A percentile compares a stretch with the other conserved stretches of the same genome.
Conservation (phyloP, 176 grass and related monocot species). For the Ensete glaucum region DNA sequence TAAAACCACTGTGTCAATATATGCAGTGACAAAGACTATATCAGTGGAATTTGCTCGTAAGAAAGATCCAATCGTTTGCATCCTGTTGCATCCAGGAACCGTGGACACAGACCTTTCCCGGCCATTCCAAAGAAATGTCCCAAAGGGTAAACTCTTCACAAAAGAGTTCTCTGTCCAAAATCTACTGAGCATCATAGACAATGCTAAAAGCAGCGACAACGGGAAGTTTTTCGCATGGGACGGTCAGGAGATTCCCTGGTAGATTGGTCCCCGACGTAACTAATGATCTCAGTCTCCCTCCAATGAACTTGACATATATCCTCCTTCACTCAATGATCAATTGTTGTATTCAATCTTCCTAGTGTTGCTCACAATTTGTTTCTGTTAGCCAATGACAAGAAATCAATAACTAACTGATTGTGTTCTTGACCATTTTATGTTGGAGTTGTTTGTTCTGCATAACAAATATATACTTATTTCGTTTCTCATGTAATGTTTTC, state of each 20-base stretch:
- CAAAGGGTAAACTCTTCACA: slow-evolving; percentile 65
- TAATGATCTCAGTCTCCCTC: neutral
- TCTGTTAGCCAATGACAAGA: no score
- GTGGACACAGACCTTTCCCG: slow-evolving; percentile 80
- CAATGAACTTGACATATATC: neutral
- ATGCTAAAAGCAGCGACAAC: slow-evolving; percentile 51
- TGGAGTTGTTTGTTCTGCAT: no score
- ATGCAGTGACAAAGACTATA: slow-evolving; percentile 74
- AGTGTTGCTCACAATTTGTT: no score
- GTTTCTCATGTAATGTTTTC: no score
- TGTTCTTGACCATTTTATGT: no score
- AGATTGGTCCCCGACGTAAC: neutral
- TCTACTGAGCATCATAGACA: slow-evolving; percentile 50
- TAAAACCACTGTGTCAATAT: neutral
- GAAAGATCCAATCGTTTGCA: slow-evolving; percentile 55
- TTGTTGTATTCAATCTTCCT: no score
- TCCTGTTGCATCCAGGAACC: slow-evolving; percentile 82
- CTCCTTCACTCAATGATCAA: no score
- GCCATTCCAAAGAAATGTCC: slow-evolving; percentile 69
- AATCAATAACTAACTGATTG: no score
- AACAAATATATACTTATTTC: no score
- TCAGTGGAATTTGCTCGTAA: slow-evolving; percentile 68
- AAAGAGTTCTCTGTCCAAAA: slow-evolving; percentile 68
- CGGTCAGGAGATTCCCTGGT: slow-evolving; percentile 71
- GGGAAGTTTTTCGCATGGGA: slow-evolving; percentile 96